Evolutionary conservation across 768 basidiomycete species (phyloP), one percentile per base, ranked within the genome.

Genomic region (Solioccasus polychromus): DNA sequence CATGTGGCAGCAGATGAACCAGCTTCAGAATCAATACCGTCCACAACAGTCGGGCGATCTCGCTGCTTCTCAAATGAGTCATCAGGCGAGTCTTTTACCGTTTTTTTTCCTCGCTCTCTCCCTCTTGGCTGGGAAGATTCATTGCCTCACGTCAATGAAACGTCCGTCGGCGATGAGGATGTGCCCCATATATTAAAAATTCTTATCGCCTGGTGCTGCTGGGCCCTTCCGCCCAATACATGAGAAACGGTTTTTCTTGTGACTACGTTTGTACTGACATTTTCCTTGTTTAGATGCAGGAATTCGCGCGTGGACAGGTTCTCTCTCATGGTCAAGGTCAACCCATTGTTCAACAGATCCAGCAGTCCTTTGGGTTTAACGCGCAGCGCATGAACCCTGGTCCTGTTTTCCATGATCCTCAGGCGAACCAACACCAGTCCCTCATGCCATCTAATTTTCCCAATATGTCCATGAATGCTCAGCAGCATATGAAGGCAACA

Each of bases 1-100:
- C 49, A 68, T 78, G 55, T 84, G 81, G 83, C 76, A 76, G 63
- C 75, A 79, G 63, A 74, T 77, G 61, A 73, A 75, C 60, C 70
- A 72, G 45, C 63, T 63, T 11, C 71, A 72, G 53, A 67, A 66
- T 34, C 68, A 69, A 50, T 75, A 74, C 53, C 71, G 76, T 26
- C 59, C 65, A 5, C 71, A 71, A 40, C 71, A 65, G 52, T 60
- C 68, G 35, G 64, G 66, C 36, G 75, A 74, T 57, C 64, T 76
- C 50, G 59, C 64, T 25, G 45, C 64, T 26, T 45, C 62, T 35
- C 74, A 72, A 55, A 62, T 69, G 47, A 73, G 59, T 42, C 61
- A 71, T 26, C 79, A 79, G 76, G 80, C 71, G 50, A 65, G 76
- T 75, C 22, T 44, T 41, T 39, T 44, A 42, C 43, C 41, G 26